Evolutionary conservation across 495 filamentous ascomycete genomes (phyloP).

Genomic region (Monascus purpureus): DNA sequence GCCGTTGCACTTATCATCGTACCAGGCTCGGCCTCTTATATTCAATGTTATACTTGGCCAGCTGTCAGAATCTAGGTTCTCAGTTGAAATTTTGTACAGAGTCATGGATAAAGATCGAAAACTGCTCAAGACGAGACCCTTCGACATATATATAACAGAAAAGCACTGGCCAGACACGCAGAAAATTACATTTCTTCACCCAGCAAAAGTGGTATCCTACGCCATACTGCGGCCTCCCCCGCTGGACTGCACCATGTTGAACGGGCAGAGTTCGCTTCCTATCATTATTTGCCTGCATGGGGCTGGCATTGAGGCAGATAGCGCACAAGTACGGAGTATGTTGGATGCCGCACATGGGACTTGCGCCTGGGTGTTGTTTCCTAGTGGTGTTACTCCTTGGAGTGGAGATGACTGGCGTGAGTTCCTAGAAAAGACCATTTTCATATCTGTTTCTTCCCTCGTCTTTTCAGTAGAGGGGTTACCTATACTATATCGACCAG

Average conservation of each 20-base stretch:
- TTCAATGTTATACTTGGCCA: conserved; percentile 3
- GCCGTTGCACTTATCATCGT: conserved; percentile 4
- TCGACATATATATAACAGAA: conserved; percentile 6
- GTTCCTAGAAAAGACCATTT: too few species aligned
- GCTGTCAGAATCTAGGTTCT: neutral
- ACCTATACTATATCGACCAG: too few species aligned
- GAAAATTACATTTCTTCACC: conserved; percentile 43
- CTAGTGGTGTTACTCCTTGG: conserved; percentile 46
- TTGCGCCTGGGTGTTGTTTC: conserved; percentile 43
- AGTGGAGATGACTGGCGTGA: conserved; percentile 51
- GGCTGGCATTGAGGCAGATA: conserved; percentile 42
- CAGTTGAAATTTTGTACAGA: conserved; percentile 5
- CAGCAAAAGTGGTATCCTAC: conserved; percentile 44
- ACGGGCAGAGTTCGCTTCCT: conserved; percentile 13
- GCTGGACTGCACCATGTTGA: conserved; percentile 12
- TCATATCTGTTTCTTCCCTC: too few species aligned
- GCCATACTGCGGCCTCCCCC: conserved; percentile 44
- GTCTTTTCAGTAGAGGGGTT: too few species aligned
- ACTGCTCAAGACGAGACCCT: conserved; percentile 2
- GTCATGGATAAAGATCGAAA: conserved; percentile 1
- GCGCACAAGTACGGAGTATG: conserved; percentile 25
- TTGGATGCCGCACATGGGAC: conserved; percentile 36
- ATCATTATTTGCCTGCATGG: conserved; percentile 40
- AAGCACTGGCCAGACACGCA: conserved; percentile 28
- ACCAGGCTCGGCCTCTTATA: conserved; percentile 7